Evolutionary conservation across 257 asterid genomes (phyloP), one percentile per base, ranked within the genome.

Genomic region (Gardenia jasminoides): DNA sequence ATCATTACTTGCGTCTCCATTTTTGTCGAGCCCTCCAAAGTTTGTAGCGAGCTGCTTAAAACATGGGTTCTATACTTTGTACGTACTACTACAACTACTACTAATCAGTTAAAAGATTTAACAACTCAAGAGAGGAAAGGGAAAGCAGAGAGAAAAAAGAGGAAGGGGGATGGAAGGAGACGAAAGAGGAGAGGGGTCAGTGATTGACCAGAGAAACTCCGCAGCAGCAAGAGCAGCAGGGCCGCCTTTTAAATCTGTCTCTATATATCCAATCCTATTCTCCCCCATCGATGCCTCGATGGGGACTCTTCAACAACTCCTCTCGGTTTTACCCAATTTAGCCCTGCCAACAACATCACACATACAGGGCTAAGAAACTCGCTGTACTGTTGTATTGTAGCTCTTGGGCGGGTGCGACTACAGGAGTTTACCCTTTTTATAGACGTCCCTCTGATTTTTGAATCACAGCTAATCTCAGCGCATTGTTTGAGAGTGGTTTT

Each of bases 1-100:
- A 68, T 74, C 86, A 86, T 82, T 78, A 86, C 88, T 67, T 79
- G 86, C 84, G 75, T 82, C 67, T 88, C 88, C 86, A 81, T 85
- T 74, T 78, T 79, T 46, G 36, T 39, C 24, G 48, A 41, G 22
- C 0, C 47, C 52, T 30, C 10, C 28, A 15, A 20, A 50, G 0
- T 26, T 67, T 44, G 33, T 61, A 16, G 41, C 2, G 41, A 36
- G 41, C 50, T 28, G 15, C 16, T 5, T 44, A 19, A 26, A 24
- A 41, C 48, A 69, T n/a, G 65, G 74, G 74, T 44, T 72, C 66
- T 71, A 75, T 66, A 66, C 59, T 10, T 56, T 26, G 12, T 36
- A 19, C 22, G 50, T 46, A 6, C 12, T 13, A 7, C 48, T 46
- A 46, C 48, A 3, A 6, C 12, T 13, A 7, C 48, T 46, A 46